Conservation (phyloP, 345 rosid genomes). For the Streptanthus diversifolius region DNA sequence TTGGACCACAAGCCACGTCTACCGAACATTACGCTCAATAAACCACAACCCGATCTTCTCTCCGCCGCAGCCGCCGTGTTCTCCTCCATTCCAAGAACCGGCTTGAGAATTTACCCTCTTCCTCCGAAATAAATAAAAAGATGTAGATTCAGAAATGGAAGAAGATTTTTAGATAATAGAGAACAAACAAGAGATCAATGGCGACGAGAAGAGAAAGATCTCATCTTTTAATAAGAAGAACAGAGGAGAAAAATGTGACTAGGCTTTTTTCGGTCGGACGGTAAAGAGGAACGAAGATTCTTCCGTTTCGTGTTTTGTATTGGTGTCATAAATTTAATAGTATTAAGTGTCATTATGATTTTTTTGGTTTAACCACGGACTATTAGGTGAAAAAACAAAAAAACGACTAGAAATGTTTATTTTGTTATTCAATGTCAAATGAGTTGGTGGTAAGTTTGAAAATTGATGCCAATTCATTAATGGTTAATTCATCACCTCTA, state of each 20-base stretch:
- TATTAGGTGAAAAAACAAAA: neutral
- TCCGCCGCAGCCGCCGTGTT: constrained; percentile 40
- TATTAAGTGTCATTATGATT: constrained; percentile 23
- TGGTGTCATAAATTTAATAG: constrained; percentile 33
- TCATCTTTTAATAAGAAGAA: constrained; percentile 21
- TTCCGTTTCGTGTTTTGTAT: constrained; percentile 31
- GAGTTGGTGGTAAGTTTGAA: constrained; percentile 27
- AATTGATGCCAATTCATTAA: constrained; percentile 18
- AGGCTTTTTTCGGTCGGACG: constrained; percentile 23
- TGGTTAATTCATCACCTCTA: constrained; percentile 3
- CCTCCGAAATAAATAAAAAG: neutral
- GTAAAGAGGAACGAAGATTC: constrained; percentile 31
- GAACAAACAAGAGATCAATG: neutral
- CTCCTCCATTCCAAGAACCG: constrained; percentile 36
- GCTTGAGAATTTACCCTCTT: constrained; percentile 6
- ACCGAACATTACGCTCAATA: constrained; percentile 62
- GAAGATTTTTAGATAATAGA: neutral
- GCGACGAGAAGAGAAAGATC: constrained; percentile 9
- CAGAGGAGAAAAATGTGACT: neutral
- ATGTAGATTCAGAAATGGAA: neutral
- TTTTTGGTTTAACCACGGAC: constrained; percentile 4
- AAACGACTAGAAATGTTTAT: constrained; percentile 2
- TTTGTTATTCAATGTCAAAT: constrained; percentile 30
- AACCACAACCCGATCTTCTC: constrained; percentile 60
- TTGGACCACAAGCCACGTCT: constrained; percentile 52